Evolutionary conservation across 371 early-diverging fungal genomes (phyloP), one percentile per base, ranked within the genome.

Genomic region (Quaeritorhiza haematococci): DNA sequence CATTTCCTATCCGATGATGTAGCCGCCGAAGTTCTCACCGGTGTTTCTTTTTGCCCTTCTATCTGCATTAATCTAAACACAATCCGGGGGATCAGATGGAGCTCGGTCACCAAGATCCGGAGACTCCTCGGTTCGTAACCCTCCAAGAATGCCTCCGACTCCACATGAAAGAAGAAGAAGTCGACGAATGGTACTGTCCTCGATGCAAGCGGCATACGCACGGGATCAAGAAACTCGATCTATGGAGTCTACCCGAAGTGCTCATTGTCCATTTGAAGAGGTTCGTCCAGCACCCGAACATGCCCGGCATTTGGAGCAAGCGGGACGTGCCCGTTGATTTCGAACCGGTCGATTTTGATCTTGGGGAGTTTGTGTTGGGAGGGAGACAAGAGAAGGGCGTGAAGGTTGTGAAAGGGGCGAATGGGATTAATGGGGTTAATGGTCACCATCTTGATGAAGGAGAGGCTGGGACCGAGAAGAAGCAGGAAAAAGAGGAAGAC

Each of bases 201-300:
- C 27, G 34, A n/a, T 53, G 54, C 26, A 48, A 45, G 34, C n/a
- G 45, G 34, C 38, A 38, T 38, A 43, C 13, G 13, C 4, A 26
- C 49, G 35, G 54, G 17, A 17, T 44, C 43, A 53, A 53, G 46
- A 53, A 53, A 45, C 45, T 53, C 6, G 54, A 53, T 53, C 26
- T 53, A 49, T 53, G 54, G 54, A 32, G 33, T 17, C 35, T 53
- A 10, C 54, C 54, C n/a, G 13, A 13, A 17, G 33, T 17, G 7
- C 50, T 53, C 5, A 33, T 53, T 27, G 8, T 53, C 7, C 54
- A 53, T 26, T 23, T 53, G 21, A 53, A 53, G 26, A 6, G 54
- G 34, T 53, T 53, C 44, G 54, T 26, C 15, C 49, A 33, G 46
- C 24, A 53, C 23, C 43, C 15, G 15, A 8, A 47, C 15, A 47